A percentile compares a stretch with the other conserved stretches of the same genome.
Conservation (phyloP, 192 early-diverging fungal genomes). For the Coemansia sp. region DNA sequence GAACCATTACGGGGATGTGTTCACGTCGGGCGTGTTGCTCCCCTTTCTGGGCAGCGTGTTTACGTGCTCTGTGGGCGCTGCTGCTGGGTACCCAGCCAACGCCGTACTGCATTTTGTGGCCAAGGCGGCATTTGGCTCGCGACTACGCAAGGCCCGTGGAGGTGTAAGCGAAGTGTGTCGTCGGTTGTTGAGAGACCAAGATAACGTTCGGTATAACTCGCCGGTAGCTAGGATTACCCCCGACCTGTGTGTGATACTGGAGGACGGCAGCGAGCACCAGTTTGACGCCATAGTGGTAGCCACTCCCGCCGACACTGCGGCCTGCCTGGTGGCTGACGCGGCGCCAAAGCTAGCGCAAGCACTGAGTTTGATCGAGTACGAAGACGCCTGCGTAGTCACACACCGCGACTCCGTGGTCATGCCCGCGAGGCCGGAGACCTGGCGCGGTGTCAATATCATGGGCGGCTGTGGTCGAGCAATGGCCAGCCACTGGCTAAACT, state of each 20-base stretch:
- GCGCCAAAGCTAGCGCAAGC: constrained; percentile 39
- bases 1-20: constrained; percentile 22
- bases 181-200: constrained; percentile 14
- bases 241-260: constrained; percentile 5
- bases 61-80: constrained; percentile 45
- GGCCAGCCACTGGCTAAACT: constrained; percentile 57
- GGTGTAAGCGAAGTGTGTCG: constrained; percentile 49
- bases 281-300: constrained; percentile 51
- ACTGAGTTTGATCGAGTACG: constrained; percentile 47
- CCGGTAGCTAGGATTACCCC: constrained; percentile 11
- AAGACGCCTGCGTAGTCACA: constrained; percentile 42
- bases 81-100: constrained; percentile 44
- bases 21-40: constrained; percentile 31
- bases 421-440: constrained; percentile 33
- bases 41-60: constrained; percentile 52
- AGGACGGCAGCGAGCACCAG: constrained; percentile 4
- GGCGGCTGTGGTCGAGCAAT: constrained; percentile 17
- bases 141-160: constrained; percentile 39
- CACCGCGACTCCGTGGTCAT: constrained; percentile 53
- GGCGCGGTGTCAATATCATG: constrained; percentile 58
- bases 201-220: constrained; percentile 13
- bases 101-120: constrained; percentile 42
- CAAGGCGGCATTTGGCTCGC: constrained; percentile 37
- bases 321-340: constrained; percentile 18
- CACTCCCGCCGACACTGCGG: constrained; percentile 41